These are phyloP conservation scores for Tricholomella constricta DNA, from an alignment of 768 basidiomycete species.

Conservation along the genomic window DNA sequence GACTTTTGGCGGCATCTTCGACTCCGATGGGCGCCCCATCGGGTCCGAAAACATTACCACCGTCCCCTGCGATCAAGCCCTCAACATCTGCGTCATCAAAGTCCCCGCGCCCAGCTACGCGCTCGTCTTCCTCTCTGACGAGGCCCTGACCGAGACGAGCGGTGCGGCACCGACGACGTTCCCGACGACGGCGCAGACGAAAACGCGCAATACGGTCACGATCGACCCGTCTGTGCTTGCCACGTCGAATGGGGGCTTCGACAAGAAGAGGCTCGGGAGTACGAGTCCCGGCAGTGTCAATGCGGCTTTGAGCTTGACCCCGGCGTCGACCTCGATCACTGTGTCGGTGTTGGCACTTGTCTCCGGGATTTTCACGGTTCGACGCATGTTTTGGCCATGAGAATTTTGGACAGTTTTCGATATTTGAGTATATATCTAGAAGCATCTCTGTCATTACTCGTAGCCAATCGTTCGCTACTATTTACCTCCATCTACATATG, in stretches of 20 bases:
- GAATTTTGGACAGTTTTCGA: too few relatives aligned
- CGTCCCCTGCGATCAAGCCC: conserved; percentile 57
- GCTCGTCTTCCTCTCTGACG: conserved; percentile 65
- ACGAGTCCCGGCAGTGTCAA: conserved; percentile 41
- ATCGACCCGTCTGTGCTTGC: conserved; percentile 56
- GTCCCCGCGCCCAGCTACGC: conserved; percentile 75
- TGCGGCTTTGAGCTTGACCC: conserved; percentile 10
- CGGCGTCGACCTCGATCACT: not conserved
- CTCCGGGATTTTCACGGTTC: too few relatives aligned
- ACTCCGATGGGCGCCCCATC: conserved; percentile 66
- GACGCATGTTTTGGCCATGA: too few relatives aligned
- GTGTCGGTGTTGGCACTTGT: conserved; percentile 8
- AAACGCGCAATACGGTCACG: conserved; percentile 50
- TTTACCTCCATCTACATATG: too few relatives aligned
- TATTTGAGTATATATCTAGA: too few relatives aligned
- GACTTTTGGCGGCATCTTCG: conserved; percentile 63
- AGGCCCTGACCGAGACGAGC: conserved; percentile 27
- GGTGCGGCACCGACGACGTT: conserved; percentile 30
- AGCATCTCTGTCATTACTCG: too few relatives aligned
- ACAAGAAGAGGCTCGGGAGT: conserved; percentile 33
- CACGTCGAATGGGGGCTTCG: conserved; percentile 61
- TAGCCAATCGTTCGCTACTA: too few relatives aligned
- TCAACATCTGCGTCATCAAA: conserved; percentile 56
- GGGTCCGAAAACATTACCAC: conserved; percentile 58
- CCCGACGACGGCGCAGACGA: conserved; percentile 53